Evolutionary conservation across 495 filamentous ascomycete species (phyloP).

Genomic region (Talaromyces adpressus): DNA sequence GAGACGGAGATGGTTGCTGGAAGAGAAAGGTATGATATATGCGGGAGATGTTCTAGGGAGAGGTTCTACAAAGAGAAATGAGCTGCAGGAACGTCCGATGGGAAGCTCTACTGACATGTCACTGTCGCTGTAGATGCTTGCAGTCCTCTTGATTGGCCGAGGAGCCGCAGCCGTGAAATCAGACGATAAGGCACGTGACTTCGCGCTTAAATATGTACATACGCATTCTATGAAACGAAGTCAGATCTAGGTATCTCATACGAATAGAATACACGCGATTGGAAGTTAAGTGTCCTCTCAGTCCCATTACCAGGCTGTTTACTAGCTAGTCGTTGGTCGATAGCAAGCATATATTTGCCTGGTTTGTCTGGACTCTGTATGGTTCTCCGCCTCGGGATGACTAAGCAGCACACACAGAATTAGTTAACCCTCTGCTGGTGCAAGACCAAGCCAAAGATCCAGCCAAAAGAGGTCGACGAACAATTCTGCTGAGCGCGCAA

Average conservation of each 20-base stretch:
- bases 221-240: no score
- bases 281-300: no score
- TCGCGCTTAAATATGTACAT: no score
- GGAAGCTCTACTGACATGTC: background rate
- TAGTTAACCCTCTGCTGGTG: background rate
- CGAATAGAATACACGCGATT: no score
- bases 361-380: background rate
- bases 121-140: background rate
- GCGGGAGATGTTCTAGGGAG: background rate
- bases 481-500: slow-evolving; percentile 6
- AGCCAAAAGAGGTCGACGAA: background rate
- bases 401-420: slow-evolving; percentile 11
- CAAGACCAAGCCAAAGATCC: background rate
- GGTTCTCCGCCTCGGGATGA: slow-evolving; percentile 4
- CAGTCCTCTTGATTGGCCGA: background rate
- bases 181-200: background rate
- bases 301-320: no score
- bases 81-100: background rate
- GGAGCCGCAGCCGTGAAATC: background rate
- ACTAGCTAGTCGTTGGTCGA: no score
- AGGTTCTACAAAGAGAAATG: background rate
- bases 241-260: no score
- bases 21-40: background rate
- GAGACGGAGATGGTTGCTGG: background rate
- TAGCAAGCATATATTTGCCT: slow-evolving; percentile 7